These are phyloP conservation scores for Globisporangium lucens DNA, from an alignment of 352 stramenopile species.

Conservation along the genomic window DNA sequence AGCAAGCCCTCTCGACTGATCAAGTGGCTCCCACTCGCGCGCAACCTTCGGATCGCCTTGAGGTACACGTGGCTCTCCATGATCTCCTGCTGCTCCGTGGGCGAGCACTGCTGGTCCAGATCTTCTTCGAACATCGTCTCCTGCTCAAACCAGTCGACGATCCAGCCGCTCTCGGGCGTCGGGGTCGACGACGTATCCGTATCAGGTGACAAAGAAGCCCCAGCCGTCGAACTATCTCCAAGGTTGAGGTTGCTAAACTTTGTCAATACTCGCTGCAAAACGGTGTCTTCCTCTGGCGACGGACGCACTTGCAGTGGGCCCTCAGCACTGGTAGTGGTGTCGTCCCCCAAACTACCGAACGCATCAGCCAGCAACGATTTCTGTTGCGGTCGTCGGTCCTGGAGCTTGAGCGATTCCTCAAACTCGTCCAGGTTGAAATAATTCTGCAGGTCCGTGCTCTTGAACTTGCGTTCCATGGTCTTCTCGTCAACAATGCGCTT, in stretches of 20 bases:
- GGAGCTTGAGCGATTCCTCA: conserved; percentile 57
- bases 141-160: conserved; percentile 87
- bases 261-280: conserved; percentile 48
- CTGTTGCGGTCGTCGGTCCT: neutral
- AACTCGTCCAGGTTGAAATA: conserved; percentile 86
- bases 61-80: conserved; percentile 66
- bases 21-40: conserved; percentile 26
- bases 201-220: neutral
- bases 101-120: conserved; percentile 73
- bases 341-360: neutral
- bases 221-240: conserved; percentile 4
- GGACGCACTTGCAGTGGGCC: neutral
- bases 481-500: conserved; percentile 90
- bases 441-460: conserved; percentile 74
- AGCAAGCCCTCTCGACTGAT: conserved; percentile 51
- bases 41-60: conserved; percentile 60
- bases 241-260: conserved; percentile 27
- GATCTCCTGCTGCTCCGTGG: conserved; percentile 68
- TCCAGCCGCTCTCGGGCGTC: conserved; percentile 25
- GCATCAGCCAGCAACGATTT: neutral
- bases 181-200: conserved; percentile 4
- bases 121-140: conserved; percentile 90
- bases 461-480: conserved; percentile 80
- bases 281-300: conserved; percentile 41
- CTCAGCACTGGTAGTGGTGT: conserved; percentile 8